Evolutionary conservation across 495 filamentous ascomycete species (phyloP).

Genomic region (Hypoxylon rickii): DNA sequence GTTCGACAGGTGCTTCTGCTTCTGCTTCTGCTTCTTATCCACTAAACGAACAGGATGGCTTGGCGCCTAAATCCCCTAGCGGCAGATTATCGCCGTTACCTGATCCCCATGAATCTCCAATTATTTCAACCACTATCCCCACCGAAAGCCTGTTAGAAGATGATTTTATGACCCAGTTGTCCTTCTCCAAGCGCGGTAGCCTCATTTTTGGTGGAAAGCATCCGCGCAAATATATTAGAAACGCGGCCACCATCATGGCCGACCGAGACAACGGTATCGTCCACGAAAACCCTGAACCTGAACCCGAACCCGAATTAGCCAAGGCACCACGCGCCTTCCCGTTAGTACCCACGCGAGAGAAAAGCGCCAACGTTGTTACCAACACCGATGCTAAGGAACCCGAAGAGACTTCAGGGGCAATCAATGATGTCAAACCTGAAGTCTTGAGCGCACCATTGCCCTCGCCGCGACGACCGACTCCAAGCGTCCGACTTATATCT

Average conservation of each 20-base stretch:
- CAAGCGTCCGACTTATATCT: slow-evolving; percentile 64
- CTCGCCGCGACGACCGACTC: slow-evolving; percentile 34
- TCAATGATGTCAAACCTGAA: slow-evolving; percentile 15
- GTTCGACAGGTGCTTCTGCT: too few species aligned
- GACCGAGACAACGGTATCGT: slow-evolving; percentile 13
- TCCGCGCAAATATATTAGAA: slow-evolving; percentile 34
- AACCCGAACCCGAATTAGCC: background rate
- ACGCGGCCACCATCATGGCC: slow-evolving; percentile 25
- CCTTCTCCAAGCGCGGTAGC: slow-evolving; percentile 67
- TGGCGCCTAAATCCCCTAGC: slow-evolving; percentile 29
- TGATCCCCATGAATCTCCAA: slow-evolving; percentile 42
- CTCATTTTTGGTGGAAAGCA: slow-evolving; percentile 63
- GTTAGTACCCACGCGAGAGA: slow-evolving; percentile 28
- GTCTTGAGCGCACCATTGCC: slow-evolving; percentile 23
- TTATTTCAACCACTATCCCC: slow-evolving; percentile 57
- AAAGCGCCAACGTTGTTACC: slow-evolving; percentile 16
- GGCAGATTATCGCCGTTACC: slow-evolving; percentile 25
- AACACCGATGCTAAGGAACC: slow-evolving; percentile 23
- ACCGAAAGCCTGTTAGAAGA: slow-evolving; percentile 57
- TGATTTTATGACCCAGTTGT: slow-evolving; percentile 51
- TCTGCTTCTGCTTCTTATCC: too few species aligned
- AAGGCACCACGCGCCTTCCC: slow-evolving; percentile 35
- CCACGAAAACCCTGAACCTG: slow-evolving; percentile 1
- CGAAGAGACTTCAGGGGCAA: slow-evolving; percentile 25
- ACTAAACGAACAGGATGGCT: slow-evolving; percentile 37